Evolutionary conservation across 352 stramenopile species (phyloP), one percentile per base, ranked within the genome.

Genomic region (Phytophthora lateralis): DNA sequence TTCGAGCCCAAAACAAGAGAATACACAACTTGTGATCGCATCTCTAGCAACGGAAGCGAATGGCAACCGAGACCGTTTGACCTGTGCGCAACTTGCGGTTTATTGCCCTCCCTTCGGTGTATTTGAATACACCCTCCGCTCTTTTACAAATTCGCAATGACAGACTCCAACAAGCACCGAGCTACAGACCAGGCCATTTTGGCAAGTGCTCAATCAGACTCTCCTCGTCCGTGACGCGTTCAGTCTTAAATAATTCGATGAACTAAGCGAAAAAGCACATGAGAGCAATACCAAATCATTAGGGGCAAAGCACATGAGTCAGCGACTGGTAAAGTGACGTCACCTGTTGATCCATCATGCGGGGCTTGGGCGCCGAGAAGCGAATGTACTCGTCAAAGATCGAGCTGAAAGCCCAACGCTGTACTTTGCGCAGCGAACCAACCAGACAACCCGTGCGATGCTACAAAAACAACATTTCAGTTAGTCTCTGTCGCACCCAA

Each of bases 331-430:
- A 55, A 29, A 11, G 6, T 1, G 32, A 43, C 26, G 24, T 38
- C 43, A 94, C 82, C 72, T 93, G 83, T 58, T 96, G 85, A 72
- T 95, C 85, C 82, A 92, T 91, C 78, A 96, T 92, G 27, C 88
- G 82, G 8, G 83, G 81, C 59, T 96, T 96, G 9, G 88, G 88
- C 5, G 78, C 73, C 5, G 88, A 94, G 59, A 93, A 93, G 41
- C 85, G 82, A 37, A 93, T 90, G 73, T 95, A 95, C 62, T 95
- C 85, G 64, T 93, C 80, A 44, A 93, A 90, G 42, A 91, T 91
- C 30, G 82, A 91, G 61, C 82, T 90, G 54, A 91, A 90, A 15
- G 80, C 83, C 85, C 85, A 95, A 54, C 81, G 78, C 69, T 91
- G 83, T 34, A 95, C 82, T 45, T 93, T 93, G 24, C 85, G 79